Evolutionary conservation across 75 land plant genomes (phyloP), one percentile per base, ranked within the genome.

Genomic region (Azolla pinnata): DNA sequence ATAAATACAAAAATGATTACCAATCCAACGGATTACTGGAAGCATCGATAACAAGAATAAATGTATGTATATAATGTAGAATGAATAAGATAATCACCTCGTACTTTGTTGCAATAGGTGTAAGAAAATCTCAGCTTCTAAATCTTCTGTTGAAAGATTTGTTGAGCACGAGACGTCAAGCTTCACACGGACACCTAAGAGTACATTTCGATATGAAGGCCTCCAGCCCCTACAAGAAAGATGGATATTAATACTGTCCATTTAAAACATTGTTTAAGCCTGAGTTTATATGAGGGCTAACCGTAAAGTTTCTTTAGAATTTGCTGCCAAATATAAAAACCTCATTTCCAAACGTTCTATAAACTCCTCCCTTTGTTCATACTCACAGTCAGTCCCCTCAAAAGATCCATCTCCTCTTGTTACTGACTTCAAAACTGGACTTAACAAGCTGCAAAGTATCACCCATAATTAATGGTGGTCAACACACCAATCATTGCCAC

Each of bases 61-160:
- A 14, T 38, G 14, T 30, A n/a, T n/a, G n/a, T n/a, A n/a, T n/a
- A n/a, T n/a, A n/a, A n/a, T n/a, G n/a, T n/a, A n/a, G n/a, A n/a
- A n/a, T n/a, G n/a, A n/a, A n/a, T n/a, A n/a, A 32, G 20, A 53
- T 14, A 21, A 25, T 29, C 32, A 83, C 97, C 89, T 85, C 53
- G 96, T 74, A 59, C 73, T 78, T 33, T 85, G 84, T 45, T 70
- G 79, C 52, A 88, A 59, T 17, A 92, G 29, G 51, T 88, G 87
- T 57, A 92, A 86, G 56, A 85, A 92, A 44, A 92, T 92, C 65
- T 92, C 97, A 2, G 72, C 81, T 65, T 92, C 97, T 33, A 92
- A 67, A 54, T 92, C 97, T 46, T 73, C 89, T n/a, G 97, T 82
- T 12, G 90, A 64, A 47, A 92, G 69, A 48, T 78, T 88, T 55